Base-by-base conservation (phyloP, 768 basidiomycete genomes). In the Tylopilus felleus region DNA sequence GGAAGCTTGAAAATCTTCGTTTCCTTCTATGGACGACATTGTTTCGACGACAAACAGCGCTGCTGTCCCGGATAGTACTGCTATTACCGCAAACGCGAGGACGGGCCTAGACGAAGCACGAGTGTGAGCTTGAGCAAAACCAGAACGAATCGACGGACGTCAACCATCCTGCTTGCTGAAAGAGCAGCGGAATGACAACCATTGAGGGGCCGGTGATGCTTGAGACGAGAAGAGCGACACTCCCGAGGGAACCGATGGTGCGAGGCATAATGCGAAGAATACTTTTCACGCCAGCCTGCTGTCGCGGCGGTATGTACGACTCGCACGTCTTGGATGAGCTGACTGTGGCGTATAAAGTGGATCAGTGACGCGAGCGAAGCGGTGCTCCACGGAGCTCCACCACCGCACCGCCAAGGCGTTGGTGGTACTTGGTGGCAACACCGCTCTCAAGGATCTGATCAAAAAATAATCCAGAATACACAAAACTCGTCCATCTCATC, bases 11-110 rank as follows among this genome's bases (percentile, higher is more conserved):
- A 63, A 65, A 0, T 8, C 13, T 46, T 65, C 64, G 16, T 65
- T 65, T 38, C 64, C 64, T 51, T 65, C 60, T 52, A 65, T 65
- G 35, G 63, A 64, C 4, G 63, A 61, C 63, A 64, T 64, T 9
- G n/a, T 35, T 51, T 65, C 64, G 38, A 63, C 51, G 25, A 65
- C 12, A 33, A 65, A 57, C 3, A 65, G 53, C 1, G 56, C 58
- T 0, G 64, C 64, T 22, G 55, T 29, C 25, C 64, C 64, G 1
- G 64, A 65, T 14, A 65, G 55, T 4, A 60, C 23, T 1, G 61
- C 61, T 38, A 65, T 63, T 5, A 38, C 52, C 1, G 22, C 25
- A 40, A 65, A 65, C 0, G 57, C 41, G 44, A 64, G 49, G 21
- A 62, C 9, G 8, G 63, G 63, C 17, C 63, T 64, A 25, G 41